Evolutionary conservation across 1,139 yeast species (phyloP).

Genomic region (Yamadazyma sp.): DNA sequence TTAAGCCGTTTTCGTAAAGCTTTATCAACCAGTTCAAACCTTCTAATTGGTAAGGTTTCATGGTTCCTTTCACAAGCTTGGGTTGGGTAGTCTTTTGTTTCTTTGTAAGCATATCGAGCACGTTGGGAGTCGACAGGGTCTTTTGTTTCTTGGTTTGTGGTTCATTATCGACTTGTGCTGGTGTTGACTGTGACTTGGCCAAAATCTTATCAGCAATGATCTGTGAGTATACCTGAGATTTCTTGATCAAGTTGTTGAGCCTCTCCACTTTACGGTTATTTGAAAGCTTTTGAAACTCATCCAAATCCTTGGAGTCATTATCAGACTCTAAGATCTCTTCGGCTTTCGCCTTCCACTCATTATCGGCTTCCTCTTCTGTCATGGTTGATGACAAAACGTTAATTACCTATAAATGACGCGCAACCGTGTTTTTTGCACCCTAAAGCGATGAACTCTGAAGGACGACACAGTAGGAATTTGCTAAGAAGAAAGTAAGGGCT

Average conservation of each 20-base stretch:
- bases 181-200: conserved; percentile 16
- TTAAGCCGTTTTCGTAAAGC: conserved; percentile 86
- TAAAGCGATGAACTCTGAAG: background rate
- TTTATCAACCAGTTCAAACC: conserved; percentile 92
- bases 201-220: conserved; percentile 77
- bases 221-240: conserved; percentile 79
- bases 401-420: conserved; percentile 1
- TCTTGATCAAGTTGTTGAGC: conserved; percentile 70
- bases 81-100: conserved; percentile 55
- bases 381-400: background rate
- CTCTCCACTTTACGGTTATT: conserved; percentile 53
- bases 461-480: background rate
- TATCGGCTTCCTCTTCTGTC: conserved; percentile 3
- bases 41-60: conserved; percentile 84
- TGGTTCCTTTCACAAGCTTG: conserved; percentile 53
- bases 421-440: conserved; percentile 5
- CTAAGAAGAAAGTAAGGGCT: background rate
- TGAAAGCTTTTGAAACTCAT: conserved; percentile 41
- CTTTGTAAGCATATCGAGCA: conserved; percentile 16
- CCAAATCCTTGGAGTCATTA: conserved; percentile 23
- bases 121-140: conserved; percentile 7
- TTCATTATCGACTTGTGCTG: conserved; percentile 15
- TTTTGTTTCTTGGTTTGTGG: conserved; percentile 8
- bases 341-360: conserved; percentile 4
- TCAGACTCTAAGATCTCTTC: conserved; percentile 5